phyloP scores from a whole-genome alignment of 345 rosid species.

The Eutrema yunnanense region DNA sequence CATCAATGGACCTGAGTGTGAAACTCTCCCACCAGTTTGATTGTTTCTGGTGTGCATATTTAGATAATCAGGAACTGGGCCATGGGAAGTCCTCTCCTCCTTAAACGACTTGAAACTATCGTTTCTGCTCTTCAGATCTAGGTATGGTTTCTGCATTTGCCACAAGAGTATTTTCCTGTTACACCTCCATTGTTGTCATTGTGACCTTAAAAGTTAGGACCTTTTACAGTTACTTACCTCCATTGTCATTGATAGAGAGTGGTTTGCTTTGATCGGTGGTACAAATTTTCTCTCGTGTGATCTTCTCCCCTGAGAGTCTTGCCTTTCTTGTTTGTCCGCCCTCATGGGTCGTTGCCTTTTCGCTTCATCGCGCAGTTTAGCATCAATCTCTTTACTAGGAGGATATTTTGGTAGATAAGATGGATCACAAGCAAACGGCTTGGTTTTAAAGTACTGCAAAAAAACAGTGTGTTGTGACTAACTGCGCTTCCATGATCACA shows the following conservation, averaged over 20 bases:
- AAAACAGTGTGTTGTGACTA: neutral
- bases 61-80: neutral
- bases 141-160: conserved; percentile 23
- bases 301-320: conserved; percentile 17
- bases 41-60: neutral
- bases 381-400: conserved; percentile 96
- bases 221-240: conserved; percentile 23
- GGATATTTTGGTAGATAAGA: conserved; percentile 84
- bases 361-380: conserved; percentile 82
- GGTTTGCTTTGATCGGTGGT: conserved; percentile 6
- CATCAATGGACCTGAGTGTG: conserved; percentile 27
- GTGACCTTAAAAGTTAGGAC: neutral
- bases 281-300: conserved; percentile 12
- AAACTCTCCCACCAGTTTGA: conserved; percentile 14
- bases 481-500: neutral
- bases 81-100: conserved; percentile 16
- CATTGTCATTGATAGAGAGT: conserved; percentile 15
- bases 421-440: conserved; percentile 88
- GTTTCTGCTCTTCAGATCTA: conserved; percentile 17
- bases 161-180: neutral
- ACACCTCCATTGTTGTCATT: neutral
- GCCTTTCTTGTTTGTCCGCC: conserved; percentile 27
- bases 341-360: conserved; percentile 25
- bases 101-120: conserved; percentile 24
- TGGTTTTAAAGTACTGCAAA: conserved; percentile 67